Base-by-base conservation (phyloP, 2,329 filamentous ascomycete species). In the Xylariaceae sp. region DNA sequence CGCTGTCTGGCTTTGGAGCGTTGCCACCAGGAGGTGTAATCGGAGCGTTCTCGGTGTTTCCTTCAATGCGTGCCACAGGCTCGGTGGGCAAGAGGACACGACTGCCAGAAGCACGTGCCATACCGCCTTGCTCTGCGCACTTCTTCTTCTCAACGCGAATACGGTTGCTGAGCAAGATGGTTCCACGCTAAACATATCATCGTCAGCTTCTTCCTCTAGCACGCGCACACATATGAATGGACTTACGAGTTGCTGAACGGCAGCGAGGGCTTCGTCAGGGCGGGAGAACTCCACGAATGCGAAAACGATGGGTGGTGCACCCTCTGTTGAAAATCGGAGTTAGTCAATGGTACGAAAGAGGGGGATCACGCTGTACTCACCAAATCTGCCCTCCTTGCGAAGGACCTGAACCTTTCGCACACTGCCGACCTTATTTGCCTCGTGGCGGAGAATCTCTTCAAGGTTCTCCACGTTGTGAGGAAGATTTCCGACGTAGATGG, bases 91-190 rank as follows among this genome's bases (percentile, higher is more conserved):
- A 30, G 6, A 53, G 8, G 18, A 42, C 17, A n/a, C 35, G 42
- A 45, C 34, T 42, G 42, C 61, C 57, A 53, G 49, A 15, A 53
- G 23, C 34, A 56, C 62, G 62, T 34, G 59, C 51, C 17, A 55
- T 51, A 13, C 37, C 34, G n/a, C 50, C 47, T 50, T 58, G 58
- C 17, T 63, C 61, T 13, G 54, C 35, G 48, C 56, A 59, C 18
- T 65, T 66, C 66, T 77, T 77, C 9, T 73, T 73, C 56, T 77
- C 74, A 1, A 77, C 75, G 2, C 74, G 72, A 39, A 78, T 65
- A 23, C 67, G 59, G 52, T 63, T 63, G 4, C 70, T 73, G 3
- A 72, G 64, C 15, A 79, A 53, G 0, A 64, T 56, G 3, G 64
- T 68, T 6, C 71, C 71, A 51, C 75, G 64, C 76, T 79, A 53